Base-by-base conservation (phyloP, 2,329 filamentous ascomycete genomes). In the Talaromyces sp. region DNA sequence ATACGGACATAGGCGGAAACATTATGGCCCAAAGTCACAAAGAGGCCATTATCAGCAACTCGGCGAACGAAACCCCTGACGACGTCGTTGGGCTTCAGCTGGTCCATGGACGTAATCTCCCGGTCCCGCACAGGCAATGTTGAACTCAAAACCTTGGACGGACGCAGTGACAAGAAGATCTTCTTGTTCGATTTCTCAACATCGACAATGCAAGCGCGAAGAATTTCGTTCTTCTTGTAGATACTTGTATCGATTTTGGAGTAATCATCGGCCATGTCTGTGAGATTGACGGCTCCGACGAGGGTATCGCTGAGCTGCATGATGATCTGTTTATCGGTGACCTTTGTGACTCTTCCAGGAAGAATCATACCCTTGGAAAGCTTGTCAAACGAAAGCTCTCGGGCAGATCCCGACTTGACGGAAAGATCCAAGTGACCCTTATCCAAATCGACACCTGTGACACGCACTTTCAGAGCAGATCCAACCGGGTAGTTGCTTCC, bases 41-140 rank as follows among this genome's bases (percentile, higher is more conserved):
- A 97, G 1, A 99, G 78, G 62, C 95, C 95, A 75, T 93, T 94
- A 70, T 97, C 92, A 0, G 91, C 86, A 49, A 98, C 88, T 70
- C 92, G 92, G 80, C 93, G 96, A 71, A 99, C 87, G 72, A 99
- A 98, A 2, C 96, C 96, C 64, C 95, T 90, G 15, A 96, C 83
- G 34, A 97, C 81, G 68, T 96, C 89, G 67, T 93, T 92, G 45
- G 88, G 80, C 65, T 89, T 87, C 36, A 99, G 74, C 69, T 96
- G 88, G n/a, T 87, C 82, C 56, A 88, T 79, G 19, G 86, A 86
- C 13, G 83, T 85, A 69, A 99, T 88, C 72, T 97, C 92, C 43
- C 85, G 87, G 75, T 99, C 95, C 73, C 89, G 88, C 54, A 97
- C 87, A 1, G 89, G 85, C 2, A 96, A 81, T 1, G 91, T 90